Evolutionary conservation across 2,329 filamentous ascomycete species (phyloP), one percentile per base, ranked within the genome.

Genomic region (Neurospora sp.): DNA sequence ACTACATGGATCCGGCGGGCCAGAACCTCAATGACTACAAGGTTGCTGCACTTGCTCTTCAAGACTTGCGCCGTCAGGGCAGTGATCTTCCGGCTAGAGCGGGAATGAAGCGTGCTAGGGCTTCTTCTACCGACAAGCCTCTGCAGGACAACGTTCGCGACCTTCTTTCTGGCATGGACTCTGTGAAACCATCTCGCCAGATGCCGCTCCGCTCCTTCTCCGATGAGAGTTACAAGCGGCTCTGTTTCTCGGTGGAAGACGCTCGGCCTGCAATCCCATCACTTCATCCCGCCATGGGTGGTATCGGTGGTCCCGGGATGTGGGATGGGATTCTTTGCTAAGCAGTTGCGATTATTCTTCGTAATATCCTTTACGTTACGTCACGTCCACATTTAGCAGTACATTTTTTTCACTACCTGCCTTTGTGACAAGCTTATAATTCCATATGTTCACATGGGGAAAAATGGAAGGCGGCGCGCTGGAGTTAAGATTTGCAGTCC

Each of bases 111-210:
- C 86, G 90, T 74, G 86, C 85, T 75, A 83, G 89, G 68, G 84
- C 87, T 15, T 75, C 81, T 8, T 90, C 88, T 15, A 82, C 86
- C 69, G 89, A 91, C 70, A 81, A 83, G 70, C 80, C 82, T n/a
- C 81, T 90, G 9, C 89, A 91, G 76, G 87, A 91, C 71, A 89
- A 90, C 71, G 89, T 92, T 11, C 87, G 89, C 69, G 85, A 89
- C 68, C 82, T 91, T 74, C 81, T 92, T 38, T 80, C 80, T 66
- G 80, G 77, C 40, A 76, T 77, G 23, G 78, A 71, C 78, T 76
- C 52, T 76, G 76, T 40, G 73, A 73, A 66, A 71, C 72, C 78
- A 77, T 74, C 70, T 28, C 71, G 70, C 42, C 78, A 83, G 78
- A 75, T 82, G 38, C 78, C 80, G 71, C 78, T 78, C 70, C 82